Evolutionary conservation across 2,329 filamentous ascomycete species (phyloP).

Genomic region (Taxawa tesnikishii): DNA sequence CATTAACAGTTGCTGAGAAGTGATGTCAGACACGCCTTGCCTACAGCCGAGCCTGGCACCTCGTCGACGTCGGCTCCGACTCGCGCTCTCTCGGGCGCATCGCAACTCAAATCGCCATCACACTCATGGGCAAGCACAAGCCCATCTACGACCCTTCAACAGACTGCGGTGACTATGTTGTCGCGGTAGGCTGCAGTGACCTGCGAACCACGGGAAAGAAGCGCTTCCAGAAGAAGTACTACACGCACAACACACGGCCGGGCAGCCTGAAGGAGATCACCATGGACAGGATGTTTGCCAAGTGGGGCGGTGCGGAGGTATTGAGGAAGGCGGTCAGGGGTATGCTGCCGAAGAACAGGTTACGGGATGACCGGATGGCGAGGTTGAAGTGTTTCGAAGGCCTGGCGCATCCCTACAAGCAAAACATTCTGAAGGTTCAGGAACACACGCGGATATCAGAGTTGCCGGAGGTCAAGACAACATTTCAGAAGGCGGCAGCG

Average conservation of each 20-base stretch:
- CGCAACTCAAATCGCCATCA: conserved; percentile 72
- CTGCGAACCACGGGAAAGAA: conserved; percentile 86
- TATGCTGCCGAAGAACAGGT: conserved; percentile 94
- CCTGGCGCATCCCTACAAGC: conserved; percentile 78
- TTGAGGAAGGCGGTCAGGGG: conserved; percentile 84
- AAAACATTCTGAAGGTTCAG: conserved; percentile 57
- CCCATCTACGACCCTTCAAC: conserved; percentile 94
- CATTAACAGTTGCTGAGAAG: not conserved
- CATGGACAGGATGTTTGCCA: conserved; percentile 90
- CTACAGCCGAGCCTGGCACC: conserved; percentile 94
- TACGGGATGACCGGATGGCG: conserved; percentile 76
- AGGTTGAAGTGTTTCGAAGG: conserved; percentile 92
- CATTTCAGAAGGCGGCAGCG: conserved; percentile 2
- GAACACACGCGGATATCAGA: conserved; percentile 5
- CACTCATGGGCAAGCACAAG: conserved; percentile 98
- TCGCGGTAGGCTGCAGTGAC: conserved; percentile 78
- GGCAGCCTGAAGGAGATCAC: conserved; percentile 78
- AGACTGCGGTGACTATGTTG: conserved; percentile 98
- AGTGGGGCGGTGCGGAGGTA: conserved; percentile 87
- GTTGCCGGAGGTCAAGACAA: conserved; percentile 6
- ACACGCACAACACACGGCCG: conserved; percentile 83
- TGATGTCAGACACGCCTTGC: conserved; percentile 70
- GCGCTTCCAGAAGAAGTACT: conserved; percentile 88
- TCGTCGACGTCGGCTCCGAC: conserved; percentile 59
- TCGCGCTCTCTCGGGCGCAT: conserved; percentile 76